phyloP scores from a whole-genome alignment of 2,329 filamentous ascomycete genomes.

The Nemania diffusa region DNA sequence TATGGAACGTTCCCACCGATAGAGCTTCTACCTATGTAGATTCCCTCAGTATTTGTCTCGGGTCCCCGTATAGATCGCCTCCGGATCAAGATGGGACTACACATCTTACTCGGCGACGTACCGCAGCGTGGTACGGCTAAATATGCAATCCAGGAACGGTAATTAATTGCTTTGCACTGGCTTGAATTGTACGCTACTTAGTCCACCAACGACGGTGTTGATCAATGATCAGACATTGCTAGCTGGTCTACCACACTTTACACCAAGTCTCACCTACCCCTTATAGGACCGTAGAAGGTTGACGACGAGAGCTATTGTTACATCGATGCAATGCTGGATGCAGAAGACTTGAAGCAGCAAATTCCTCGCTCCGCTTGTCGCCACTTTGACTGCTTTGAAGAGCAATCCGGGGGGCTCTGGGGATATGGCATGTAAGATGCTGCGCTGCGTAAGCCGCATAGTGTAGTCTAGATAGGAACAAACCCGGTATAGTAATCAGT shows the following conservation, averaged over 20 bases:
- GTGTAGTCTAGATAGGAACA: not conserved
- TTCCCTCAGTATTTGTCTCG: not conserved
- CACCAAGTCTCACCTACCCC: conserved; percentile 4
- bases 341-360: not conserved
- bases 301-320: not conserved
- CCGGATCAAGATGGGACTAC: not conserved
- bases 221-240: conserved; percentile 12
- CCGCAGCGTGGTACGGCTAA: conserved; percentile 28
- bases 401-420: conserved; percentile 2
- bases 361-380: conserved; percentile 8
- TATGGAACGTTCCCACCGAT: not conserved
- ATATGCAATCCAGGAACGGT: conserved; percentile 18
- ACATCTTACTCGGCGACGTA: conserved; percentile 1
- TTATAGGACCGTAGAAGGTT: not conserved
- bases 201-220: not conserved
- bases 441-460: conserved; percentile 17
- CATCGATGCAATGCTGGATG: not conserved
- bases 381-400: conserved; percentile 3
- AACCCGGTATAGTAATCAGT: conserved; percentile 23
- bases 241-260: not conserved
- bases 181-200: not conserved
- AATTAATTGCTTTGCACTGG: not conserved
- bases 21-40: not conserved
- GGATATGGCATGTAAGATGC: conserved; percentile 6
- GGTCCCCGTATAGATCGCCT: not conserved